These are phyloP conservation scores for Trichoderma gamsii DNA, from an alignment of 495 filamentous ascomycete species.

Conservation along the genomic window DNA sequence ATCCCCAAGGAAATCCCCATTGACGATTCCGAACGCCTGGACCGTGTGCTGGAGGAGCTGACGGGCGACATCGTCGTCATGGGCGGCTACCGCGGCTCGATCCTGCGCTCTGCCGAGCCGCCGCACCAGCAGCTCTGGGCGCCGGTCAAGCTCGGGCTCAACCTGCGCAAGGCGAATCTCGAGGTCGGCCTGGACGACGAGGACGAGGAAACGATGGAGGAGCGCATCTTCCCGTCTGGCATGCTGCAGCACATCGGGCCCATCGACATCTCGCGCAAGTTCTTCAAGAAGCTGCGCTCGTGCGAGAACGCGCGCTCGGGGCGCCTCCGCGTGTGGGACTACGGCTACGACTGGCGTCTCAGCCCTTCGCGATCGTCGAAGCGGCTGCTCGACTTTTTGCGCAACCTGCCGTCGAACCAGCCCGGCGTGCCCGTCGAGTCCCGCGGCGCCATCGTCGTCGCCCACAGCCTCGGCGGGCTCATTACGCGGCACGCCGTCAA, in stretches of 20 bases:
- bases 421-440: conserved; percentile 39
- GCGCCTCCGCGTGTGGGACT: conserved; percentile 75
- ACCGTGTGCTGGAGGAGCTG: conserved; percentile 60
- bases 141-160: conserved; percentile 88
- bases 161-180: conserved; percentile 84
- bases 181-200: conserved; percentile 78
- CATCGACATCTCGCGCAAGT: conserved; percentile 76
- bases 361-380: conserved; percentile 71
- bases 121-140: conserved; percentile 85
- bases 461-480: conserved; percentile 84
- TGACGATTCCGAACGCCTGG: conserved; percentile 40
- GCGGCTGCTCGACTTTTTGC: conserved; percentile 63
- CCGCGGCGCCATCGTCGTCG: conserved; percentile 72
- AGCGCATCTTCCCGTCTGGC: conserved; percentile 72
- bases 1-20: conserved; percentile 21
- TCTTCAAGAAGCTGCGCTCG: conserved; percentile 71
- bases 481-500: conserved; percentile 90
- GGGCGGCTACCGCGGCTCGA: conserved; percentile 86
- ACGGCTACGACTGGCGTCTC: conserved; percentile 93
- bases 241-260: conserved; percentile 89
- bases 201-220: conserved; percentile 80
- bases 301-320: conserved; percentile 66
- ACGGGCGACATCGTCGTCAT: conserved; percentile 83
- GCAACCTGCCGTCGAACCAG: conserved; percentile 68
- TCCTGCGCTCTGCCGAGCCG: conserved; percentile 76